phyloP scores from a whole-genome alignment of 1,284 basidiomycete species.

The Sutorius eximius region DNA sequence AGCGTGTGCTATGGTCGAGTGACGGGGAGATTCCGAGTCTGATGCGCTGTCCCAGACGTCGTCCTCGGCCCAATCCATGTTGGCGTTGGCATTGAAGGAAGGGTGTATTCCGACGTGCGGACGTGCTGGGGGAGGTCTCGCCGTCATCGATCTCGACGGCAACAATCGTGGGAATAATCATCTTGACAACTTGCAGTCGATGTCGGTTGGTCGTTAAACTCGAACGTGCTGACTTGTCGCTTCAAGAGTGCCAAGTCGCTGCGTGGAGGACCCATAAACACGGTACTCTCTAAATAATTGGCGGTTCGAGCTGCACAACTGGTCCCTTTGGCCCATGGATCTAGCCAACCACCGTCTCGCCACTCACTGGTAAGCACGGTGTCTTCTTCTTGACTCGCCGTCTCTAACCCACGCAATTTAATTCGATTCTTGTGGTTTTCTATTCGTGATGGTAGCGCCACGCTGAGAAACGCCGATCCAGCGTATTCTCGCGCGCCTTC shows the following conservation, averaged over 20 bases:
- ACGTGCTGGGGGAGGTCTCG: slow-evolving; percentile 71
- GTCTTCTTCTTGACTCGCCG: neutral
- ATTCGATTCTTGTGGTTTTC: slow-evolving; percentile 35
- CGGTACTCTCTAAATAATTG: slow-evolving; percentile 24
- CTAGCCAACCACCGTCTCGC: slow-evolving; percentile 28
- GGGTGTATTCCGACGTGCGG: slow-evolving; percentile 71
- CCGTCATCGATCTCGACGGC: slow-evolving; percentile 48
- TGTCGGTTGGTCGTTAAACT: slow-evolving; percentile 28
- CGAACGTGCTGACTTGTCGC: neutral
- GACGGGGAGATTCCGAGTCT: slow-evolving; percentile 71
- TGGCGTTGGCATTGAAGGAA: slow-evolving; percentile 49
- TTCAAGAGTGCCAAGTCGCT: slow-evolving; percentile 24
- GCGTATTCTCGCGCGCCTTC: slow-evolving; percentile 18
- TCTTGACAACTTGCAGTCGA: slow-evolving; percentile 25
- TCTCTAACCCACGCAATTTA: slow-evolving; percentile 14
- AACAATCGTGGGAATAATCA: slow-evolving; percentile 13
- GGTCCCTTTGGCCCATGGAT: slow-evolving; percentile 27
- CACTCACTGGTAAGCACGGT: slow-evolving; percentile 12
- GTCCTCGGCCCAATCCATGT: slow-evolving; percentile 73
- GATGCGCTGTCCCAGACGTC: slow-evolving; percentile 90
- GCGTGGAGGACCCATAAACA: slow-evolving; percentile 33
- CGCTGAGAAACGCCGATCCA: slow-evolving; percentile 15
- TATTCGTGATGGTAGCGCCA: slow-evolving; percentile 29
- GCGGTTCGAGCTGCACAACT: slow-evolving; percentile 23
- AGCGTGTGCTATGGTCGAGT: slow-evolving; percentile 46